A percentile compares a stretch with the other conserved stretches of the same genome.
Evolutionary conservation across 2,329 filamentous ascomycete species (phyloP).

Genomic region (Capronia epimyces): DNA sequence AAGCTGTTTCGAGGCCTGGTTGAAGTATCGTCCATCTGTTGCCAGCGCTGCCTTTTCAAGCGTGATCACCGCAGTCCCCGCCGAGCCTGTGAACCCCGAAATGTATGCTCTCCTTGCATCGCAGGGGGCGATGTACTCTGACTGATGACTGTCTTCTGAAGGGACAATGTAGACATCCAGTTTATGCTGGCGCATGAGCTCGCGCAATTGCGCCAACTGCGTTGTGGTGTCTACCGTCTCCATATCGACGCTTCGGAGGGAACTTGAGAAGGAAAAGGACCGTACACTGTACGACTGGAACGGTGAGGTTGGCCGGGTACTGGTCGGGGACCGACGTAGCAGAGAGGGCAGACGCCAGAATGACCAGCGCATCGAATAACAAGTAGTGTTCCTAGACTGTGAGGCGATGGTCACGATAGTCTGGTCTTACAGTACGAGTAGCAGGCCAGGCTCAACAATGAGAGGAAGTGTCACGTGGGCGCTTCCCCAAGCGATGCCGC

Average conservation of each 20-base stretch:
- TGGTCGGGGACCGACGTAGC: constrained; percentile 17
- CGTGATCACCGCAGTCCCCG: constrained; percentile 85
- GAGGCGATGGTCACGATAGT: too few species aligned
- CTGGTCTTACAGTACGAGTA: too few species aligned
- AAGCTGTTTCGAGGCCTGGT: constrained; percentile 85
- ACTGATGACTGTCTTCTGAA: constrained; percentile 94
- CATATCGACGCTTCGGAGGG: constrained; percentile 54
- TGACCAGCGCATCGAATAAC: constrained; percentile 24
- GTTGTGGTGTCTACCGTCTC: constrained; percentile 71
- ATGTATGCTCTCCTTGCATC: constrained; percentile 90
- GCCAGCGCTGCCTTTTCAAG: constrained; percentile 80
- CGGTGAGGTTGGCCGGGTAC: constrained; percentile 6
- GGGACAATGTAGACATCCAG: constrained; percentile 93
- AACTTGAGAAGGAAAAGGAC: constrained; percentile 37
- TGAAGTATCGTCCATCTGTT: constrained; percentile 96
- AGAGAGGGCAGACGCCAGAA: constrained; percentile 20
- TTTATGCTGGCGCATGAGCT: constrained; percentile 79
- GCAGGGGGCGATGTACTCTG: constrained; percentile 95
- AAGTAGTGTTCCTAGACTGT: neutral
- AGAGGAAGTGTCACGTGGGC: too few species aligned
- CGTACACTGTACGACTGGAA: constrained; percentile 32
- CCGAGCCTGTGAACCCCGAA: constrained; percentile 89
- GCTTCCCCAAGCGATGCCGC: too few species aligned
- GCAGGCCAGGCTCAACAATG: neutral
- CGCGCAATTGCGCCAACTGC: constrained; percentile 69